Evolutionary conservation across 371 early-diverging fungal species (phyloP).

Genomic region (Mucor saturninus): DNA sequence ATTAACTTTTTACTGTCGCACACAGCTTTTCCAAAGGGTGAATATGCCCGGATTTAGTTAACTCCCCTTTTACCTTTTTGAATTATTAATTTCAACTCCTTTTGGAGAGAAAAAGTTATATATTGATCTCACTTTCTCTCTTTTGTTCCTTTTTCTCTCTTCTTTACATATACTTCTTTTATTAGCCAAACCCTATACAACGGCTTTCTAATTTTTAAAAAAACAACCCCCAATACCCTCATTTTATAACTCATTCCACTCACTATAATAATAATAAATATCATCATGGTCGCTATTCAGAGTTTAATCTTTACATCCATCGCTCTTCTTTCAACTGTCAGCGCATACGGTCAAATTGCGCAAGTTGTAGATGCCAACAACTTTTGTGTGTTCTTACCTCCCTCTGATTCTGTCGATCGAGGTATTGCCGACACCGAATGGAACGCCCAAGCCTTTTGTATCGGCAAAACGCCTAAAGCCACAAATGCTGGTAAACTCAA

Average conservation of each 20-base stretch:
- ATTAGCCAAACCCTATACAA: background rate
- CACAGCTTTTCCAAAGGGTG: slow-evolving; percentile 3
- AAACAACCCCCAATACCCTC: slow-evolving; percentile 5
- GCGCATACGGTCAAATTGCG: slow-evolving; percentile 40
- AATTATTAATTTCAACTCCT: slow-evolving; percentile 24
- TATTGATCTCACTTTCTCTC: slow-evolving; percentile 5
- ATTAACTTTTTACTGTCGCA: slow-evolving; percentile 1
- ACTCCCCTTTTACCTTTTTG: slow-evolving; percentile 2
- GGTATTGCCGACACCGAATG: slow-evolving; percentile 53
- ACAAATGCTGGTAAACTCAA: slow-evolving; percentile 41
- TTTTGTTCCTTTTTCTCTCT: slow-evolving; percentile 2
- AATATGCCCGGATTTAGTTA: slow-evolving; percentile 15
- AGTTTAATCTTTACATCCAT: slow-evolving; percentile 14
- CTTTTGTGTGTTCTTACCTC: slow-evolving; percentile 64
- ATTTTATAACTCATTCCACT: slow-evolving; percentile 3
- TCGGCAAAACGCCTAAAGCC: slow-evolving; percentile 47
- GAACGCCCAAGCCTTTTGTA: slow-evolving; percentile 57
- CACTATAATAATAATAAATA: background rate
- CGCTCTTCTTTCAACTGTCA: slow-evolving; percentile 24
- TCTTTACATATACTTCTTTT: background rate
- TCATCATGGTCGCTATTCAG: slow-evolving; percentile 15
- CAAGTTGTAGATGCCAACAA: slow-evolving; percentile 47
- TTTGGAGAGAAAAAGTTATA: slow-evolving; percentile 3
- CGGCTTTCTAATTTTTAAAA: background rate
- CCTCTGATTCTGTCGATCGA: slow-evolving; percentile 37